Evolutionary conservation across 306 rosid species (phyloP).

Genomic region (Vigna unguiculata): DNA sequence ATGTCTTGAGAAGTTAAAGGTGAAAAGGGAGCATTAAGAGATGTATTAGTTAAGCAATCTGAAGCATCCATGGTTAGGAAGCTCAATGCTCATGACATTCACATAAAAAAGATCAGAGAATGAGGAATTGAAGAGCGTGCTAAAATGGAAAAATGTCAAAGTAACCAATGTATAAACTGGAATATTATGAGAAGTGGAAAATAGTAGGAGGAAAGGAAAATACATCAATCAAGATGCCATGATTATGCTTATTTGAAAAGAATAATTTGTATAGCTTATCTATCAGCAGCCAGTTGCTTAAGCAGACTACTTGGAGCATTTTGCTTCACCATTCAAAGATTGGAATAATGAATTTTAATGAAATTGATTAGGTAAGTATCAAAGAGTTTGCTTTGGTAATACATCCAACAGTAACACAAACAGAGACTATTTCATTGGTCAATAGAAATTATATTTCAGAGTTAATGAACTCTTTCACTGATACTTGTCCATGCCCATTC

Average conservation of each 20-base stretch:
- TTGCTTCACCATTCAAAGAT: too few species aligned
- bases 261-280: slow-evolving; percentile 10
- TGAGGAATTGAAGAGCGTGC: background rate
- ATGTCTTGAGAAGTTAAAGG: background rate
- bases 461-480: background rate
- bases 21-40: background rate
- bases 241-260: background rate
- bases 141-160: slow-evolving; percentile 6
- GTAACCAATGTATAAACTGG: background rate
- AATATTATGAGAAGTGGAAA: background rate
- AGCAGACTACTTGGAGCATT: background rate
- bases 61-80: slow-evolving; percentile 27
- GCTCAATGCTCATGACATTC: slow-evolving; percentile 7
- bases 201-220: background rate
- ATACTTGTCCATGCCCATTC: background rate
- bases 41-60: slow-evolving; percentile 4
- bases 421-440: background rate
- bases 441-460: background rate
- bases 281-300: slow-evolving; percentile 9
- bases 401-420: too few species aligned
- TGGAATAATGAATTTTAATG: too few species aligned
- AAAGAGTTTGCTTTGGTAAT: too few species aligned
- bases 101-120: background rate
- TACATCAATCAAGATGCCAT: background rate
- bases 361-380: too few species aligned